Base-by-base conservation (phyloP, 1,139 yeast species). In the Petasospora rhodanensis region DNA sequence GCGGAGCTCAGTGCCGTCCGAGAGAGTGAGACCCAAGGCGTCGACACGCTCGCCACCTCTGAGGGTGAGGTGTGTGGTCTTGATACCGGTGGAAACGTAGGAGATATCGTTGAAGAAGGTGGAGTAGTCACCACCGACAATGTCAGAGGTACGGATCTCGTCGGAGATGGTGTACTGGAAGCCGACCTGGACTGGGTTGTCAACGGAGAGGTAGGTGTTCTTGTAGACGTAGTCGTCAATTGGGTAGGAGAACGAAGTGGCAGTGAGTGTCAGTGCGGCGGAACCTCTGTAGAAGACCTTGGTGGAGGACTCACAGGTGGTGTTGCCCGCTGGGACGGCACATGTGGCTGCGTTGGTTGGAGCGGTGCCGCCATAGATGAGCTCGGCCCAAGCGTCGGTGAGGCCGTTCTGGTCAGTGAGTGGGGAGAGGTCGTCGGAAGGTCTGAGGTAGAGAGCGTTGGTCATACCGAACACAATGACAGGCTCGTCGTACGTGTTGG, bases 261-360 rank as follows among this genome's bases (percentile, higher is more conserved):
- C 39, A 4, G 6, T 7, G 12, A 35, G 11, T 5, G 20, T 24
- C 15, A 35, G 11, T 3, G 22, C 29, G 29, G 24, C 28, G 12
- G 31, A 23, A 17, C 36, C 30, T 26, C 39, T 29, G 29, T 35
- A 35, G 23, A 35, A 32, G 15, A 35, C 31, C 31, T 35, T 35
- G 18, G 32, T 34, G 15, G 32, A 36, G 7, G 30, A 14, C 23
- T 35, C 39, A 26, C 39, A 35, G 11, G 29, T 26, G 22, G 22
- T 18, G 7, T 10, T 12, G 1, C 30, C 18, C 12, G 39, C 21
- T 3, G 39, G 39, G n/a, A 28, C 15, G 8, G 23, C 28, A 15
- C 39, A 35, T 13, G 31, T 3, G 7, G 29, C 14, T n/a, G 39
- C 26, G 24, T 21, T 24, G 5, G 20, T 19, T 14, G 39, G 39